Evolutionary conservation across 306 rosid genomes (phyloP), one percentile per base, ranked within the genome.

Genomic region (Urtica urens): DNA sequence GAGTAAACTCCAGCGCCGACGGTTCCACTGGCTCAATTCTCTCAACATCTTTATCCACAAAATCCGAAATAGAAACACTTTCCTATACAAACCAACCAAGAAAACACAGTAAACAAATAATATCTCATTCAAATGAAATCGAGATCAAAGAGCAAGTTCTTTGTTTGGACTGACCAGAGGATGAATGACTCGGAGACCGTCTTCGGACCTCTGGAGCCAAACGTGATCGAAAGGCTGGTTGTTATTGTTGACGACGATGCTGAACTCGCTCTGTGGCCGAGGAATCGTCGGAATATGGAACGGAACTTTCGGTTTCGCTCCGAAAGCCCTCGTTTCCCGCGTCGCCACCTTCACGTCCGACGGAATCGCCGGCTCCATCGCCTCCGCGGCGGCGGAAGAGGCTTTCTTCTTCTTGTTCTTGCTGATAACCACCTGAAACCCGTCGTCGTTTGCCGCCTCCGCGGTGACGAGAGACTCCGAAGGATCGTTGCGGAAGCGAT

Each of bases 171-270:
- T 65, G 45, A 88, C 97, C 72, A 90, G 58, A 40, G 97, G 97
- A 74, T 90, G 97, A 59, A 81, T 40, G 63, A 78, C 74, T 35
- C 69, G 65, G 8, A 23, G 65, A 10, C 66, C 92, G 64, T 84
- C 92, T 11, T 81, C 97, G 55, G 73, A 68, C 64, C 73, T 77
- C 68, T 75, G 74, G 81, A 90, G 48, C 97, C 95, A 90, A 47
- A 90, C 94, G 76, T 90, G 97, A 53, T 75, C 87, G 60, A 81
- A 90, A 1, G 87, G 92, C 62, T 70, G 56, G 58, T 84, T 84
- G 0, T 71, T 34, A 71, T 90, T 90, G 45, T 90, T 79, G 43
- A 81, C 84, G 53, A 78, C 2, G 41, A 90, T 79, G 18, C 14
- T 74, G 38, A 55, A 79, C 79, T 79, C 92, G 11, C 79, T 87